Evolutionary conservation across 2,329 filamentous ascomycete species (phyloP).

Genomic region (Cryphonectria radicalis): DNA sequence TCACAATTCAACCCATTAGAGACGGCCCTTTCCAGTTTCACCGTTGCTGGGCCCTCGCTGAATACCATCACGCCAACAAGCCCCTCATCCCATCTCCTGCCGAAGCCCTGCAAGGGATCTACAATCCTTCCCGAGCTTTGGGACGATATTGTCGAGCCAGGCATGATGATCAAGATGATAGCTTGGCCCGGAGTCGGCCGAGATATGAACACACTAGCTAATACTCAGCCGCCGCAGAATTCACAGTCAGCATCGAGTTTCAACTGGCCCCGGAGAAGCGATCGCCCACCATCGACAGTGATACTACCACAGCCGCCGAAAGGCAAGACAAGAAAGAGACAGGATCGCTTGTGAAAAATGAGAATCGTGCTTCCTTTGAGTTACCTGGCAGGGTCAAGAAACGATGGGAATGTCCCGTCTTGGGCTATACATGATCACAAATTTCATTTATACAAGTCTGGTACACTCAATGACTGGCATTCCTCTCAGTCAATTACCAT

Average conservation of each 20-base stretch:
- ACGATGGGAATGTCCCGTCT: neutral
- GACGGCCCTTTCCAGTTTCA: slow-evolving; percentile 3
- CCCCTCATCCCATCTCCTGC: neutral
- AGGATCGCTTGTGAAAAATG: slow-evolving; percentile 5
- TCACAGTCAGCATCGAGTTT: neutral
- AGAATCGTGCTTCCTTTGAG: neutral
- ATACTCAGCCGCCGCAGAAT: neutral
- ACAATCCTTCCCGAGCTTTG: slow-evolving; percentile 30
- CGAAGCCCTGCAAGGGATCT: slow-evolving; percentile 16
- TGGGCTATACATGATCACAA: too few species aligned
- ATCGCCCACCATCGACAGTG: neutral
- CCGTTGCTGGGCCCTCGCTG: neutral
- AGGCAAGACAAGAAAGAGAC: slow-evolving; percentile 24
- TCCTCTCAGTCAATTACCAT: too few species aligned
- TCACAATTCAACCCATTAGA: neutral
- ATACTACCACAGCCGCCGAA: slow-evolving; percentile 15
- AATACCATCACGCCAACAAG: neutral
- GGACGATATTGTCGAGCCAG: slow-evolving; percentile 30
- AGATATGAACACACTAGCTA: neutral
- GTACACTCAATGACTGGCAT: too few species aligned
- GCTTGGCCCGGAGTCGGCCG: slow-evolving; percentile 20
- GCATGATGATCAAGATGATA: slow-evolving; percentile 29
- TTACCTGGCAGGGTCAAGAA: neutral
- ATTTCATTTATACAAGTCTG: too few species aligned
- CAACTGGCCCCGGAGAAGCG: neutral